Evolutionary conservation across 2,329 filamentous ascomycete genomes (phyloP).

Genomic region (Sclerotinia subarctica): DNA sequence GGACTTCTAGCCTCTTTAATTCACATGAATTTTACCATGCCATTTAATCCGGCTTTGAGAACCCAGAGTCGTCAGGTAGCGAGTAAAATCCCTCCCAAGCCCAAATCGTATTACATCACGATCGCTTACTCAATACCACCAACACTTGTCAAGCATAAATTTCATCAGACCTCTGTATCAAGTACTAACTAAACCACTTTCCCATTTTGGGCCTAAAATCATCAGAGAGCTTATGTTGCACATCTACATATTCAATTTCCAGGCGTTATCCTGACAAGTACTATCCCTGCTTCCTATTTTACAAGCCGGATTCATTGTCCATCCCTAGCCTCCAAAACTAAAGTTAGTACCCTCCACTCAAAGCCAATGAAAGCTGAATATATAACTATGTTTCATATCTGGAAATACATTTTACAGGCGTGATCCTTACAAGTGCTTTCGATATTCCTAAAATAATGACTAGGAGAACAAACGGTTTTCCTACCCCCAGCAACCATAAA

Average conservation of each 20-base stretch:
- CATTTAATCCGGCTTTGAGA: rapidly evolving
- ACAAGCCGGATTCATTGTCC: not conserved
- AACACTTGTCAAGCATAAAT: not conserved
- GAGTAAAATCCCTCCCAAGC: not conserved
- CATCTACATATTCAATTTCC: not conserved
- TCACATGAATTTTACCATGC: not conserved
- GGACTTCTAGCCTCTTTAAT: too few relatives aligned
- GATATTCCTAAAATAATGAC: not conserved
- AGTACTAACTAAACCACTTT: not conserved
- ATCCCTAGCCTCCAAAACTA: not conserved
- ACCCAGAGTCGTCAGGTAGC: not conserved
- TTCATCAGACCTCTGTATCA: not conserved
- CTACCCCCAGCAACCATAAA: not conserved
- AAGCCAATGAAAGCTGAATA: too few relatives aligned
- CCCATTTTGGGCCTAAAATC: not conserved
- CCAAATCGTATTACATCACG: not conserved
- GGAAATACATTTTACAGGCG: not conserved
- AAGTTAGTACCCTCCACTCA: not conserved
- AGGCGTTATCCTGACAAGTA: not conserved
- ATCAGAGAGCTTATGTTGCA: not conserved
- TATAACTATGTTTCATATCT: not conserved
- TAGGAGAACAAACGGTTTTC: not conserved
- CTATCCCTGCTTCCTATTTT: not conserved
- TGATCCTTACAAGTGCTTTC: not conserved
- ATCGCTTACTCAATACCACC: not conserved